These are phyloP conservation scores for Cladochytrium replicatum DNA, from an alignment of 192 early-diverging fungal species.

Conservation along the genomic window DNA sequence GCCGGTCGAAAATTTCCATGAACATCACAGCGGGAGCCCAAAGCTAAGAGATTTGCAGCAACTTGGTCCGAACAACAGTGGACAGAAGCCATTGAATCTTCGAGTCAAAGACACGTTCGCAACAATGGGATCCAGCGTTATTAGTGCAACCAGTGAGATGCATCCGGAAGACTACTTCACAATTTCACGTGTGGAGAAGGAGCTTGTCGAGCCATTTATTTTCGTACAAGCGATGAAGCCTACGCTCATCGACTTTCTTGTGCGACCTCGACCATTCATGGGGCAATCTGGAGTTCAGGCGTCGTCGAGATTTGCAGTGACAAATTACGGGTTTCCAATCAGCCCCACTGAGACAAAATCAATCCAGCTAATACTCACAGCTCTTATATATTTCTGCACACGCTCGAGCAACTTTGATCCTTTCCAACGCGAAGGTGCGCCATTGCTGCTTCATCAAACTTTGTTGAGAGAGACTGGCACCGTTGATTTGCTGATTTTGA, in stretches of 20 bases:
- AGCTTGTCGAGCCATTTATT: conserved; percentile 12
- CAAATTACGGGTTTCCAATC: conserved; percentile 7
- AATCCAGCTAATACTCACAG: conserved; percentile 14
- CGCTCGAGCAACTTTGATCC: conserved; percentile 14
- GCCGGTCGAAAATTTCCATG: too few species aligned
- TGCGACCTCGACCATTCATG: conserved; percentile 10
- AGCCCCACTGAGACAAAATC: conserved; percentile 9
- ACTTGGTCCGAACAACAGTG: too few species aligned
- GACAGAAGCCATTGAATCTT: too few species aligned
- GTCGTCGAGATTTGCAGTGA: background rate
- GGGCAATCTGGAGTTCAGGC: conserved; percentile 8
- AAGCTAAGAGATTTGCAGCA: too few species aligned
- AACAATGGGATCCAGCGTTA: conserved; percentile 1
- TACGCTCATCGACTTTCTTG: too few species aligned
- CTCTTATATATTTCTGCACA: conserved; percentile 23
- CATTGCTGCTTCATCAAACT: conserved; percentile 17
- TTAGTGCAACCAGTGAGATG: background rate
- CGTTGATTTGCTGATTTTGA: conserved; percentile 15
- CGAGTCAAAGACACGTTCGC: background rate
- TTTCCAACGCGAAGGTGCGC: conserved; percentile 19
- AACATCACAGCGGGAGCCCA: too few species aligned
- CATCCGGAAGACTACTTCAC: conserved; percentile 4
- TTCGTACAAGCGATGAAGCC: too few species aligned
- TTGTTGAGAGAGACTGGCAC: conserved; percentile 21
- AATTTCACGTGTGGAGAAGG: conserved; percentile 14